Evolutionary conservation across 805 yeast genomes (phyloP).

Genomic region (Komagataella kurtzmanii): DNA sequence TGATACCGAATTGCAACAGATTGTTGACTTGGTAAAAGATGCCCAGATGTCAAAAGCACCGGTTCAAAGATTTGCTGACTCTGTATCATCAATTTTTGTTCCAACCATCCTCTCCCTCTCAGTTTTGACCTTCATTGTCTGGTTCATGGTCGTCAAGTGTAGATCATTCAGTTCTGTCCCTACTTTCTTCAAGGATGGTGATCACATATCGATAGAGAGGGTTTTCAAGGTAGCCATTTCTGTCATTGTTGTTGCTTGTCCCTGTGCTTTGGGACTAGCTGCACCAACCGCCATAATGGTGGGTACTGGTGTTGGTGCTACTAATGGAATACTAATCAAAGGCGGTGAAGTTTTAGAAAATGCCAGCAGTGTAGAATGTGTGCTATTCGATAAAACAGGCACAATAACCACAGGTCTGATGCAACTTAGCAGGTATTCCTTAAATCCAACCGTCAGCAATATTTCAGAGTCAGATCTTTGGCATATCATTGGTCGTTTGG

Average conservation of each 20-base stretch:
- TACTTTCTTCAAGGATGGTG: slow-evolving; percentile 10
- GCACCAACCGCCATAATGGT: slow-evolving; percentile 99
- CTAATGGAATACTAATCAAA: slow-evolving; percentile 78
- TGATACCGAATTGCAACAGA: slow-evolving; percentile 76
- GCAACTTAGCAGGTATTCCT: slow-evolving; percentile 19
- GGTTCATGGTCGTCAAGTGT: slow-evolving; percentile 33
- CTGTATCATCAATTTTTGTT: slow-evolving; percentile 74
- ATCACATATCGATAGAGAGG: slow-evolving; percentile 2
- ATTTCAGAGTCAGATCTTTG: slow-evolving; percentile 20
- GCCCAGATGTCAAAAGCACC: slow-evolving; percentile 89
- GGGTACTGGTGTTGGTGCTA: slow-evolving; percentile 94
- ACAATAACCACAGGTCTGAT: slow-evolving; percentile 82
- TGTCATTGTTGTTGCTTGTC: slow-evolving; percentile 96
- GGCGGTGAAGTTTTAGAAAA: slow-evolving; percentile 84
- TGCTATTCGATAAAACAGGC: slow-evolving; percentile 92
- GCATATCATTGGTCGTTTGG: slow-evolving; percentile 45
- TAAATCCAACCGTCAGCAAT: not conserved
- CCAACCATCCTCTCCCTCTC: slow-evolving; percentile 58
- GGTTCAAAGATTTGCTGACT: slow-evolving; percentile 80
- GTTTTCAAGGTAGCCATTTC: slow-evolving; percentile 67
- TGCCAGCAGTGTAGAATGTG: slow-evolving; percentile 47
- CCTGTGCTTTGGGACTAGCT: slow-evolving; percentile 94
- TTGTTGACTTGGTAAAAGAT: slow-evolving; percentile 73
- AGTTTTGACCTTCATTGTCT: slow-evolving; percentile 45
- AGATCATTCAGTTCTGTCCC: slow-evolving; percentile 9